Base-by-base conservation (phyloP, 805 yeast genomes). In the Lipomyces anomalus region DNA sequence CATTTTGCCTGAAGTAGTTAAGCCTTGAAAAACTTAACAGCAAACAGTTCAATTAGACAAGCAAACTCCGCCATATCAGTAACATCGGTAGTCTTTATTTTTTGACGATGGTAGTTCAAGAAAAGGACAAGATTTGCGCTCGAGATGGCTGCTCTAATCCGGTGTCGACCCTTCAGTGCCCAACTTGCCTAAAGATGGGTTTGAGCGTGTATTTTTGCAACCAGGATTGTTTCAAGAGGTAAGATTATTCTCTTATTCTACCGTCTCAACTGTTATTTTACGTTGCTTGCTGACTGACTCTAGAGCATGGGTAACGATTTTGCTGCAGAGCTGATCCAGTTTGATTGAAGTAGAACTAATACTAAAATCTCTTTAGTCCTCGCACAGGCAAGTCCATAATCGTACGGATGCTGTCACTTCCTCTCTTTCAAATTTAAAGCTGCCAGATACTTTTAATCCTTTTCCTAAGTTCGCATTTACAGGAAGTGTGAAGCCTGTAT, bases 61-160 rank as follows among this genome's bases (percentile, higher is more conserved):
- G n/a, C n/a, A n/a, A n/a, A n/a, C n/a, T n/a, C n/a, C n/a, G n/a
- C n/a, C n/a, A n/a, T n/a, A n/a, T n/a, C n/a, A n/a, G n/a, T n/a
- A n/a, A n/a, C n/a, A n/a, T n/a, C n/a, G n/a, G n/a, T n/a, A n/a
- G n/a, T n/a, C n/a, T n/a, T n/a, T n/a, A n/a, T n/a, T n/a, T n/a
- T n/a, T n/a, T n/a, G n/a, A n/a, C n/a, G n/a, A n/a, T n/a, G n/a
- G n/a, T n/a, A n/a, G n/a, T n/a, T n/a, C n/a, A n/a, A n/a, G n/a
- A n/a, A n/a, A n/a, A n/a, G n/a, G n/a, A n/a, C 22, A 44, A 20
- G 38, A 21, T 22, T 16, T 90, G 97, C 66, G 70, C 84, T 7
- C 84, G 95, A 21, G 77, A 84, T 18, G 84, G 78, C 57, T 92
- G 98, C 70, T 92, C 92, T 18, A 88, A 87, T 58, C 75, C 72